These are phyloP conservation scores for Geosiphon pyriformis DNA, from an alignment of 192 early-diverging fungal species.

Conservation along the genomic window DNA sequence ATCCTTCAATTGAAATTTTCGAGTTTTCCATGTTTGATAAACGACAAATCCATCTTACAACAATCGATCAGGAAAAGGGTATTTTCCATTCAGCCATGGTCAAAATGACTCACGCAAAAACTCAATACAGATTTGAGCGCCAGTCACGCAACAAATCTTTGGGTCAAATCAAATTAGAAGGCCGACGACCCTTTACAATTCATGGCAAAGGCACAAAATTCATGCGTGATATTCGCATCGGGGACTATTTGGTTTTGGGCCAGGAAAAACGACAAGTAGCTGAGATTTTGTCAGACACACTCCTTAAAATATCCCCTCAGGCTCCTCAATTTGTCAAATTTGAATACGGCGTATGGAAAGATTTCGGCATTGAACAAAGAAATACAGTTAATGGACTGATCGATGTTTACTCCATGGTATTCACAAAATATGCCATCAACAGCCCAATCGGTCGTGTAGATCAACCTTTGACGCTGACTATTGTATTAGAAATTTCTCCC, in stretches of 20 bases:
- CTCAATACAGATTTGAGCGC: constrained; percentile 6
- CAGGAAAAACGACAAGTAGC: constrained; percentile 11
- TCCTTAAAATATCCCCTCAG: background rate
- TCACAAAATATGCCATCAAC: constrained; percentile 14
- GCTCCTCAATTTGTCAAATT: background rate
- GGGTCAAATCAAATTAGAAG: constrained; percentile 12
- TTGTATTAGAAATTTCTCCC: background rate
- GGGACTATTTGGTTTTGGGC: constrained; percentile 19
- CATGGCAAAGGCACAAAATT: constrained; percentile 19
- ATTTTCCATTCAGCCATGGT: constrained; percentile 1
- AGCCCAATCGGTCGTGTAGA: background rate
- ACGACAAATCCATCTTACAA: constrained; percentile 8
- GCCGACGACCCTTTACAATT: background rate
- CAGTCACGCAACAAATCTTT: background rate
- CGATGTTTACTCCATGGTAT: constrained; percentile 19
- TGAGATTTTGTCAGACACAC: constrained; percentile 19
- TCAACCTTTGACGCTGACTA: constrained; percentile 2
- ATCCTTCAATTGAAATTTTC: background rate
- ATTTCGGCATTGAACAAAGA: background rate
- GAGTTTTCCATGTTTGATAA: constrained; percentile 19
- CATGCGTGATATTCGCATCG: background rate
- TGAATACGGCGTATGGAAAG: background rate
- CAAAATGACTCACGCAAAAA: constrained; percentile 15
- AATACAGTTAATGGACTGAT: constrained; percentile 12
- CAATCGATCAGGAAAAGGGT: constrained; percentile 5